Base-by-base conservation (phyloP, 306 rosid genomes). In the Betula pendula region DNA sequence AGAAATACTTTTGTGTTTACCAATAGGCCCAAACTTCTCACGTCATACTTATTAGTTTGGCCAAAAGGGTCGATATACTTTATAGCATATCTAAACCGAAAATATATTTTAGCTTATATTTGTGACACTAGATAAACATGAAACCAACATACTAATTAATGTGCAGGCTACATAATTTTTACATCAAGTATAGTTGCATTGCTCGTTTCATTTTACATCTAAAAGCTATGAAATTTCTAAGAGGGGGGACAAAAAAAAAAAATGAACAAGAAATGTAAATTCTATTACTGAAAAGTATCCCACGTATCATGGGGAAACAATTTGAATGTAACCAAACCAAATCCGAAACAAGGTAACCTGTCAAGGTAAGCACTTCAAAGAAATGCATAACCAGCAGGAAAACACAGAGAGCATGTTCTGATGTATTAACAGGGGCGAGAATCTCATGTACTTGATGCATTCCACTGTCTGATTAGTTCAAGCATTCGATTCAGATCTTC, bases 331-430 rank as follows among this genome's bases (percentile, higher is more conserved):
- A 38, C 83, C 44, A 55, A 48, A 70, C 87, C 79, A 53, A 85
- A 66, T 70, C 74, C 80, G 51, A 71, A 77, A 72, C 75, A 81
- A 63, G 77, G 52, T 75, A 77, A 80, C 88, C 93, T 29, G 83
- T 86, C 90, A 83, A 27, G 83, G 60, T 76, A 81, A 76, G 87
- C 89, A 82, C 81, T 85, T 71, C 77, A 48, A 48, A 83, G 42
- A 71, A 88, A 85, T 70, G 90, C 87, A n/a, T 62, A 76, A 85
- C 72, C 86, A 16, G 55, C 89, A 80, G 87, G 85, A 83, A 86
- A 83, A 80, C 43, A 60, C 33, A 45, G 74, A 67, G 63, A 67
- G 68, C 47, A 60, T 19, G 71, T 80, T 72, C 71, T 63, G 81
- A 84, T 79, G 78, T 84, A 90, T 81, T 77, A 84, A 86, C 82